Evolutionary conservation across 2,329 filamentous ascomycete species (phyloP), one percentile per base, ranked within the genome.

Genomic region (Diaporthe sp.): DNA sequence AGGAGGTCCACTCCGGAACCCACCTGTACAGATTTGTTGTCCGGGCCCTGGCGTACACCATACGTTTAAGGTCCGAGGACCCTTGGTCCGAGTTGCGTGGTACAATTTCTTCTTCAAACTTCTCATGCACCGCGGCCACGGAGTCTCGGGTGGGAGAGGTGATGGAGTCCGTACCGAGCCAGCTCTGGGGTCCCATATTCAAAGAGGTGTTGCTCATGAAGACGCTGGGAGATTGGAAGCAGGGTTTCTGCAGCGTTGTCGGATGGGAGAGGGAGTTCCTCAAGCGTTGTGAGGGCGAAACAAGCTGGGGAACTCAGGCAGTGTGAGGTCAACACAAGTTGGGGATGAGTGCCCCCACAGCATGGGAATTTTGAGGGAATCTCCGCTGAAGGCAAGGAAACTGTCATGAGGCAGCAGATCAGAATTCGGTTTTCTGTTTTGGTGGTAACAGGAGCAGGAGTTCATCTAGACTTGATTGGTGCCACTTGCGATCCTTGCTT

Each of bases 11-110:
- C 3, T 12, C 66, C 19, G 47, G 15, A 3, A 25, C 50, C 8
- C 47, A 35, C 19, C 47, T 73, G 6, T 47, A 67, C 58, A 30
- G 22, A 15, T 28, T 73, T 25, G 35, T 73, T 17, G 19, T 55
- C 22, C 52, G 47, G 10, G 35, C 40, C 13, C 9, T 73, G 28
- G 71, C 64, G 17, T 70, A 19, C 61, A 47, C 50, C 15, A n/a
- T 42, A 7, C n/a, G 40, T 22, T 15, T 25, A 30, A 25, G 10
- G 22, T 4, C 40, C 2, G 28, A 15, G 22, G 5, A 38, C n/a
- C 13, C 7, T 1, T 35, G 25, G 40, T 6, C 7, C 8, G 17
- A 13, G 13, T 10, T 35, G 25, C 22, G 9, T n/a, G 4, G 6
- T 25, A 17, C 8, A 4, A 6, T 19, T 15, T 12, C 8, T 15